Evolutionary conservation across 2,329 filamentous ascomycete genomes (phyloP).

Genomic region (Xylariomycetidae sp.): DNA sequence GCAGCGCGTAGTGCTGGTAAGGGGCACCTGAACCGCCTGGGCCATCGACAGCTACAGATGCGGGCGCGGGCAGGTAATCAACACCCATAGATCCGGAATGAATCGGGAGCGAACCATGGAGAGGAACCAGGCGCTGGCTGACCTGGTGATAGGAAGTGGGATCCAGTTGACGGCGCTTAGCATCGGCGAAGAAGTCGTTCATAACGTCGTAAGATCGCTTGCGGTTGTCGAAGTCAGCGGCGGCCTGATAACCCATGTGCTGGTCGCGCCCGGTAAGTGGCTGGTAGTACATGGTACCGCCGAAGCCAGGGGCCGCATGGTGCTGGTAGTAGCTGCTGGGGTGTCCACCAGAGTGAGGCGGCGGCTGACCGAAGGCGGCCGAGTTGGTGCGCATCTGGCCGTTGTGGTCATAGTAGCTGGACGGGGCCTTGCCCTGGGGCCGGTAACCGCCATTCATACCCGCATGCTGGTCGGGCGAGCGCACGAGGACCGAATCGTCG

Average conservation of each 20-base stretch:
- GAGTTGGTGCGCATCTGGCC: conserved; percentile 55
- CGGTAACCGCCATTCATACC: conserved; percentile 47
- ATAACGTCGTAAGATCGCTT: conserved; percentile 84
- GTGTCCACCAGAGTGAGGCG: conserved; percentile 42
- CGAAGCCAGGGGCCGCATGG: conserved; percentile 47
- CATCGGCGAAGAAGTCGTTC: conserved; percentile 89
- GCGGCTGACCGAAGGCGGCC: conserved; percentile 44
- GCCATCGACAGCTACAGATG: conserved; percentile 50
- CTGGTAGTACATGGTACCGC: conserved; percentile 75
- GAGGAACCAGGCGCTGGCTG: conserved; percentile 76
- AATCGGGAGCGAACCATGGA: conserved; percentile 65
- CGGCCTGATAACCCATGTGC: conserved; percentile 56
- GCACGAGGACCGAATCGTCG: conserved; percentile 75
- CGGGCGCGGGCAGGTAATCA: conserved; percentile 50
- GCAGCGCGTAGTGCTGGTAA: conserved; percentile 76
- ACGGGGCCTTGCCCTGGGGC: conserved; percentile 46
- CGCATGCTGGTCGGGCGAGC: conserved; percentile 45
- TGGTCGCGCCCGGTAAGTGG: conserved; percentile 50
- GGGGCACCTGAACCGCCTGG: conserved; percentile 43
- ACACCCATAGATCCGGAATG: conserved; percentile 46
- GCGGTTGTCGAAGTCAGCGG: conserved; percentile 56
- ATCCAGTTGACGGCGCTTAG: conserved; percentile 88
- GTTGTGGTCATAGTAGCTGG: conserved; percentile 60
- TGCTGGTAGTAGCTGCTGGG: conserved; percentile 56
- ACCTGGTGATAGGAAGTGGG: conserved; percentile 86